phyloP scores from a whole-genome alignment of 768 basidiomycete genomes.

The Leccinum obscurum region DNA sequence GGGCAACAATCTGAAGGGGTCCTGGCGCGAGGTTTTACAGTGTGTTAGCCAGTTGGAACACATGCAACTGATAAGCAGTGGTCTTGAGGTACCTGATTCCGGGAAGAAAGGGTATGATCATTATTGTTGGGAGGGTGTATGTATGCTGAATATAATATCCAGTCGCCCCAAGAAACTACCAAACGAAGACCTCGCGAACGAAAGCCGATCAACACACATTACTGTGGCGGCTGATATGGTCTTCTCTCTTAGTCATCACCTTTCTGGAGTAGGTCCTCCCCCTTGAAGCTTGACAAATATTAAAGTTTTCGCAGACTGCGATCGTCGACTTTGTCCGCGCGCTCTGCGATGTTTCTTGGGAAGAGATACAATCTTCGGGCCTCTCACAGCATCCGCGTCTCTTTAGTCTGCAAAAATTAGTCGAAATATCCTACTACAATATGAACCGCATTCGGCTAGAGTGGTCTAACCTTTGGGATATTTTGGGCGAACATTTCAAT shows the following conservation, averaged over 20 bases:
- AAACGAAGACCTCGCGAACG: conserved; percentile 93
- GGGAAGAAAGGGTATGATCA: conserved; percentile 74
- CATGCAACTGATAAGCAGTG: conserved; percentile 95
- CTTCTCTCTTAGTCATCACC: conserved; percentile 91
- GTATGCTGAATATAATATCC: conserved; percentile 9
- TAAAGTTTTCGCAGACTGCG: conserved; percentile 61
- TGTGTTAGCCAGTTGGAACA: conserved; percentile 98
- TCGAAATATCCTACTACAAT: conserved; percentile 99
- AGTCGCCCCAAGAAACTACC: conserved; percentile 60
- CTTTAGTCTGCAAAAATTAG: conserved; percentile 96
- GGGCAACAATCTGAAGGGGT: conserved; percentile 92
- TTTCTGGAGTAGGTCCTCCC: conserved; percentile 79
- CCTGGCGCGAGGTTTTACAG: conserved; percentile 94
- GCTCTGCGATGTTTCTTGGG: conserved; percentile 96
- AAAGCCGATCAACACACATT: conserved; percentile 96
- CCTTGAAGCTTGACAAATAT: conserved; percentile 1
- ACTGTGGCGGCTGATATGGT: conserved; percentile 99
- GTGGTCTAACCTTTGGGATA: conserved; percentile 98
- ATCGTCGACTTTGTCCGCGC: conserved; percentile 98
- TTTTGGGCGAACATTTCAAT: conserved; percentile 98
- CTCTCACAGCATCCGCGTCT: conserved; percentile 90
- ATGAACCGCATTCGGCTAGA: conserved; percentile 98
- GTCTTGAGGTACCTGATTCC: conserved; percentile 79
- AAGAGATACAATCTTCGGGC: conserved; percentile 97
- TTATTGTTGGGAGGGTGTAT: not conserved